Evolutionary conservation across 805 yeast species (phyloP).

Genomic region (Vanderwaltozyma verrucispora): DNA sequence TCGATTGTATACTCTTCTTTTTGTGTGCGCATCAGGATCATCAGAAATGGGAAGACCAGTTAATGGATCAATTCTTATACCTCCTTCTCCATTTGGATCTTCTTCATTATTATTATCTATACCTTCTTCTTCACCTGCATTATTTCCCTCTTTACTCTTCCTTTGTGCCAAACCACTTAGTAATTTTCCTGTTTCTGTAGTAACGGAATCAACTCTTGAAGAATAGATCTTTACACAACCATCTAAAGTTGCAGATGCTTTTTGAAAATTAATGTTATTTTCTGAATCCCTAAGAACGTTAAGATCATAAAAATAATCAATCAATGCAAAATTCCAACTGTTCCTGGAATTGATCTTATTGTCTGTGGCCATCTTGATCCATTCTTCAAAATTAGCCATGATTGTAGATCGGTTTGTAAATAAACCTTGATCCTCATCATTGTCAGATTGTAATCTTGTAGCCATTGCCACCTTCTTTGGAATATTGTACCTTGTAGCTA

Average conservation of each 20-base stretch:
- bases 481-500: neutral
- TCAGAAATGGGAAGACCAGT: slow-evolving; percentile 27
- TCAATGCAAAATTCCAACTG: slow-evolving; percentile 84
- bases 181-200: slow-evolving; percentile 78
- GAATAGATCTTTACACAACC: slow-evolving; percentile 92
- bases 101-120: slow-evolving; percentile 18
- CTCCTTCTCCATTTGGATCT: slow-evolving; percentile 14
- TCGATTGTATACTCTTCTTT: slow-evolving; percentile 24
- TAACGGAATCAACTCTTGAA: slow-evolving; percentile 85
- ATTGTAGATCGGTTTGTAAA: slow-evolving; percentile 30
- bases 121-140: slow-evolving; percentile 17
- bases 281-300: slow-evolving; percentile 66
- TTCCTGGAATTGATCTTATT: slow-evolving; percentile 76
- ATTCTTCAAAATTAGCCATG: slow-evolving; percentile 56
- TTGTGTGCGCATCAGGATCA: slow-evolving; percentile 13
- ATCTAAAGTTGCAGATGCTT: slow-evolving; percentile 84
- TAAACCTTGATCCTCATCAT: slow-evolving; percentile 3
- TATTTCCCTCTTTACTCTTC: slow-evolving; percentile 17
- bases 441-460: slow-evolving; percentile 10
- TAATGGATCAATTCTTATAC: slow-evolving; percentile 24
- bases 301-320: slow-evolving; percentile 84
- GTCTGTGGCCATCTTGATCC: slow-evolving; percentile 77
- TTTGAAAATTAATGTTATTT: slow-evolving; percentile 72
- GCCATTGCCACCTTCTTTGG: slow-evolving; percentile 8
- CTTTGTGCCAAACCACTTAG: slow-evolving; percentile 61